These are phyloP conservation scores for Plectosphaerella cucumerina DNA, from an alignment of 2,329 filamentous ascomycete genomes.

Conservation along the genomic window DNA sequence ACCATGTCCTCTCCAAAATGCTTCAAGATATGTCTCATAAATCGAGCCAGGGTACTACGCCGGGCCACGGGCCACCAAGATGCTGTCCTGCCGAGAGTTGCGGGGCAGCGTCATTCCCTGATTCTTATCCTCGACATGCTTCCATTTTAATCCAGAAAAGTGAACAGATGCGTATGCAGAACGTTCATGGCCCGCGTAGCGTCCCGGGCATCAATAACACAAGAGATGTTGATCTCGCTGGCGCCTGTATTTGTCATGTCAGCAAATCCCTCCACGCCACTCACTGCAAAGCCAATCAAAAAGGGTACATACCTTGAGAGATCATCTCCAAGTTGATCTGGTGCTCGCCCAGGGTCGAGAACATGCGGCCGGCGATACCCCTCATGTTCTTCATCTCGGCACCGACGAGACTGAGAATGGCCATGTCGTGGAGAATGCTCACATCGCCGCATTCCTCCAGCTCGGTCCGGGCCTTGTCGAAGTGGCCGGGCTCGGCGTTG, in stretches of 20 bases:
- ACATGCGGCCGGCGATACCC: conserved; percentile 91
- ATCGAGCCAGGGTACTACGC: too few species aligned
- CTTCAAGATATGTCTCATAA: not conserved
- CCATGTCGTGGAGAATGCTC: conserved; percentile 87
- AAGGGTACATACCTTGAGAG: conserved; percentile 71
- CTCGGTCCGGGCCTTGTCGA: conserved; percentile 66
- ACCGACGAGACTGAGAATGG: conserved; percentile 90
- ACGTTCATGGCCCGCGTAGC: conserved; percentile 93
- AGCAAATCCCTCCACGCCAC: not conserved
- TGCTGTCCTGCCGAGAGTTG: too few species aligned
- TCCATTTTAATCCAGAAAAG: conserved; percentile 69
- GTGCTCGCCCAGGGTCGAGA: conserved; percentile 87
- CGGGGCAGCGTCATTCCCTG: too few species aligned
- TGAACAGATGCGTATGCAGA: conserved; percentile 93
- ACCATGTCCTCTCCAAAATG: not conserved
- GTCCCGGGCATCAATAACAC: conserved; percentile 88
- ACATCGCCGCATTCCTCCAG: conserved; percentile 81
- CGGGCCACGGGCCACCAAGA: too few species aligned
- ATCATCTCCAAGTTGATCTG: conserved; percentile 99
- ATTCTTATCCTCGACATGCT: too few species aligned
- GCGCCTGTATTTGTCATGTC: conserved; percentile 61
- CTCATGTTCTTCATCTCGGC: conserved; percentile 98
- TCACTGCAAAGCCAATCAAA: conserved; percentile 1
- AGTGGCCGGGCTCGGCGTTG: conserved; percentile 55
- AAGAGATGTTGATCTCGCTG: conserved; percentile 98